phyloP scores from a whole-genome alignment of 1,284 basidiomycete genomes.

The Mycena citricolor region DNA sequence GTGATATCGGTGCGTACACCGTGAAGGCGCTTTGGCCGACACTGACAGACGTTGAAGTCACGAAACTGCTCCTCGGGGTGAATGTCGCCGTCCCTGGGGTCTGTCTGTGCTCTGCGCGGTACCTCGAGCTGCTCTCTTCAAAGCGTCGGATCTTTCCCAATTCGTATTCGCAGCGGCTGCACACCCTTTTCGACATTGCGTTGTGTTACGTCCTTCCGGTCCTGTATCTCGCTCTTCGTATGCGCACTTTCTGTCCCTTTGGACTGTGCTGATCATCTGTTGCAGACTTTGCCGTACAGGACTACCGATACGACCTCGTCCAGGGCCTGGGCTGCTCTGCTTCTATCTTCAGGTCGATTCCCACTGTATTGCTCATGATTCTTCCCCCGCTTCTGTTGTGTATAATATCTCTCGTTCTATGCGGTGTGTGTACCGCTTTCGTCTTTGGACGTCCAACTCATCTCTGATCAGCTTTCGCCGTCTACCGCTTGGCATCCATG shows the following conservation, averaged over 20 bases:
- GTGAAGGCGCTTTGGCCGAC: too few relatives aligned
- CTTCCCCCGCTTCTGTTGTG: slow-evolving; percentile 28
- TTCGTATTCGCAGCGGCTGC: slow-evolving; percentile 31
- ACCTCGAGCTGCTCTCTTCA: slow-evolving; percentile 46
- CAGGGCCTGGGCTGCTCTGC: slow-evolving; percentile 40
- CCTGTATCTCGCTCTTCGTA: slow-evolving; percentile 51
- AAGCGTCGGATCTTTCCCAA: slow-evolving; percentile 33
- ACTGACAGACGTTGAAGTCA: too few relatives aligned
- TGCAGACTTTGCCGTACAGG: slow-evolving; percentile 44
- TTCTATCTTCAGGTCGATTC: slow-evolving; percentile 34
- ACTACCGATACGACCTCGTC: slow-evolving; percentile 42
- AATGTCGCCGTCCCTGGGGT: slow-evolving; percentile 54
- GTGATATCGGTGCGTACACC: slow-evolving; percentile 50
- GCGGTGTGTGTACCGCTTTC: slow-evolving; percentile 13
- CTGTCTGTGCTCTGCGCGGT: slow-evolving; percentile 51
- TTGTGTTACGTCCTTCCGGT: slow-evolving; percentile 50
- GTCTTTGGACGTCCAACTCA: neutral
- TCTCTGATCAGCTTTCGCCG: slow-evolving; percentile 29
- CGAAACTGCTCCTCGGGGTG: slow-evolving; percentile 38
- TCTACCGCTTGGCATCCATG: slow-evolving; percentile 36
- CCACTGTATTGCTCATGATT: slow-evolving; percentile 34
- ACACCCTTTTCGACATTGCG: slow-evolving; percentile 38
- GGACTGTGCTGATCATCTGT: neutral
- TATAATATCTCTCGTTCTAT: slow-evolving; percentile 13
- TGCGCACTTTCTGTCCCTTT: slow-evolving; percentile 28